phyloP scores from a whole-genome alignment of 371 early-diverging fungal genomes.

The Circinella umbellata region DNA sequence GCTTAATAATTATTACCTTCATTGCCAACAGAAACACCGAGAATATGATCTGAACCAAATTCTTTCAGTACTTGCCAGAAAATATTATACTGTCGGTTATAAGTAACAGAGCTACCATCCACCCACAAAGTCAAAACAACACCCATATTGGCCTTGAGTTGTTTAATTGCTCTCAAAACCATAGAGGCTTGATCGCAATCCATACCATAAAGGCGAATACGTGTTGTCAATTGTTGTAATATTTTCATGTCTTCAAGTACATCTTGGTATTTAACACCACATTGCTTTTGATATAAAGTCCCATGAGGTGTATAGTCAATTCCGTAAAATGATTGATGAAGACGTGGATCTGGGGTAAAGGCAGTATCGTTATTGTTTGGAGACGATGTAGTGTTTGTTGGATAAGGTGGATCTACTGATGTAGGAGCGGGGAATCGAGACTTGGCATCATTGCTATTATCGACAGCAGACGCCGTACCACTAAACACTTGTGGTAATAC shows the following conservation, averaged over 20 bases:
- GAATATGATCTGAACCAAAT: constrained; percentile 39
- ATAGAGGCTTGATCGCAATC: constrained; percentile 47
- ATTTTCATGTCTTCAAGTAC: constrained; percentile 46
- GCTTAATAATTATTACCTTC: constrained; percentile 30
- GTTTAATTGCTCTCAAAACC: constrained; percentile 38
- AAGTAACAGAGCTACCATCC: constrained; percentile 38
- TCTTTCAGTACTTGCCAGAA: constrained; percentile 35
- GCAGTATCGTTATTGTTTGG: neutral
- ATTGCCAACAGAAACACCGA: constrained; percentile 55
- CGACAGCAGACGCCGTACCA: neutral
- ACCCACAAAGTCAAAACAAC: constrained; percentile 52
- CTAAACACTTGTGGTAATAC: constrained; percentile 14
- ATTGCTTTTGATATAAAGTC: constrained; percentile 38
- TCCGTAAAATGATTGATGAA: constrained; percentile 47
- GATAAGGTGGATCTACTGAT: neutral
- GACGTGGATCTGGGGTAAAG: constrained; percentile 17
- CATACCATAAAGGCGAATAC: constrained; percentile 55
- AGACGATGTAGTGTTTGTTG: neutral
- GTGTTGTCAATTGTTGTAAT: constrained; percentile 45
- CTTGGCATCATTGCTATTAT: constrained; percentile 1
- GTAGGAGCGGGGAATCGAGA: neutral
- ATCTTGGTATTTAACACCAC: constrained; percentile 36
- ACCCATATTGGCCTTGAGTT: constrained; percentile 41
- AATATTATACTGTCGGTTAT: constrained; percentile 39
- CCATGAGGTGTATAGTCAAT: constrained; percentile 54